These are phyloP conservation scores for Strobilomyces echinocephalus DNA, from an alignment of 768 basidiomycete species.

Conservation along the genomic window DNA sequence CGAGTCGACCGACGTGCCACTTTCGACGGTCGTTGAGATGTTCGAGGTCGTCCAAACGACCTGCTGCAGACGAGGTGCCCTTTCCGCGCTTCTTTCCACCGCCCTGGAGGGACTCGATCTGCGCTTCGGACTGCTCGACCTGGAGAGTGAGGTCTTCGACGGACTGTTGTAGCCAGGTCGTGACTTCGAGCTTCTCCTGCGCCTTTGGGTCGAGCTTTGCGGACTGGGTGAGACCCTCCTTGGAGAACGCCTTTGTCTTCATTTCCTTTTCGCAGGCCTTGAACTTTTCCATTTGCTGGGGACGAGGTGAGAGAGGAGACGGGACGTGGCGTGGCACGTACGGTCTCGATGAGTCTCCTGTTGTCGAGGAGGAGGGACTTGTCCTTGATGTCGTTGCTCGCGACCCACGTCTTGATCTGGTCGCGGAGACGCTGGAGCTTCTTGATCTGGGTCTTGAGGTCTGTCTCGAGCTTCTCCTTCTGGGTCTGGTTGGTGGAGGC, in stretches of 20 bases:
- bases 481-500: slow-evolving; percentile 93
- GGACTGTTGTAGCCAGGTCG: slow-evolving; percentile 78
- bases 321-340: slow-evolving; percentile 39
- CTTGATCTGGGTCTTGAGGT: slow-evolving; percentile 99
- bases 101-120: slow-evolving; percentile 81
- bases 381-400: slow-evolving; percentile 98
- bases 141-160: slow-evolving; percentile 93
- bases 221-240: slow-evolving; percentile 93
- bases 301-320: not conserved
- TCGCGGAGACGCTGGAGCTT: slow-evolving; percentile 79
- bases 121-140: slow-evolving; percentile 91
- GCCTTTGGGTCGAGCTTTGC: slow-evolving; percentile 95
- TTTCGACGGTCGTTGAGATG: slow-evolving; percentile 86
- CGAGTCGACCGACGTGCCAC: slow-evolving; percentile 92
- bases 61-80: slow-evolving; percentile 55
- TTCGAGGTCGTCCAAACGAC: slow-evolving; percentile 81
- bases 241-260: slow-evolving; percentile 99
- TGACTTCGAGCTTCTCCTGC: slow-evolving; percentile 90
- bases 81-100: slow-evolving; percentile 82
- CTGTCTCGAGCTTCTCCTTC: slow-evolving; percentile 95
- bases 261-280: slow-evolving; percentile 99
- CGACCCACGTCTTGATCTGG: slow-evolving; percentile 94
- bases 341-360: slow-evolving; percentile 94
- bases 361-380: slow-evolving; percentile 89
- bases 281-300: slow-evolving; percentile 99